These are phyloP conservation scores for Plasmodium inui DNA, from an alignment of 169 alveolate species.

Conservation along the genomic window DNA sequence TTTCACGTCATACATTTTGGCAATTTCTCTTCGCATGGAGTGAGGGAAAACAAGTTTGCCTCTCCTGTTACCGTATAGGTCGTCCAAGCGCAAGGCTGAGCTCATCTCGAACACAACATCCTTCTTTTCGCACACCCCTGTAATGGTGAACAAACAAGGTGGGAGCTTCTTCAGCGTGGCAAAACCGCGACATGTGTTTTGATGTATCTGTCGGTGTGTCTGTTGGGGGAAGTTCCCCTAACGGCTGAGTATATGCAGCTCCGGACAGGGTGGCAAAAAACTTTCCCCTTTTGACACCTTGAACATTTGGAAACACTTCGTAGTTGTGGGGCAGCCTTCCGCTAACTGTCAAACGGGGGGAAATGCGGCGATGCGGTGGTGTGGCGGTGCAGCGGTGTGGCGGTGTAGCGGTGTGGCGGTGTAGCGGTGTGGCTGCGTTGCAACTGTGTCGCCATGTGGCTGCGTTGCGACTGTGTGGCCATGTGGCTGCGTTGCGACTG, in stretches of 20 bases:
- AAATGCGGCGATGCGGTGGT: not conserved
- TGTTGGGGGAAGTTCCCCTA: not conserved
- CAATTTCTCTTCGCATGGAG: not conserved
- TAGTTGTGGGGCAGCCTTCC: constrained; percentile 55
- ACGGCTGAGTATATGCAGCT: not conserved
- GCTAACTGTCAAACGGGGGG: constrained; percentile 9
- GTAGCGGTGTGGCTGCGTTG: not conserved
- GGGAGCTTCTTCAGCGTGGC: not conserved
- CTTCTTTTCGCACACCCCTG: constrained; percentile 74
- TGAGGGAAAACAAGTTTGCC: not conserved
- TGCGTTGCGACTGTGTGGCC: not conserved
- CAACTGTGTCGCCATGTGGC: too few species aligned
- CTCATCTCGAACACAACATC: constrained; percentile 56
- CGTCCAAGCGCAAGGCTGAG: constrained; percentile 48
- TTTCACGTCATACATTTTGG: not conserved
- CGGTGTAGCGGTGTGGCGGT: not conserved
- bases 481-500: not conserved
- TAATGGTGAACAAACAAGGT: constrained; percentile 1
- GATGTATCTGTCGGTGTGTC: not conserved
- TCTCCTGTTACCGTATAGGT: constrained; percentile 42
- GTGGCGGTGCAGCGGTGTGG: not conserved
- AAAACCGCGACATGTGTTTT: not conserved
- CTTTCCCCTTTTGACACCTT: constrained; percentile 55
- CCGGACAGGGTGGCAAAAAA: not conserved
- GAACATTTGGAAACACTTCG: constrained; percentile 68